Base-by-base conservation (phyloP, 208 protist genomes). In the Acanthamoeba divionensis region DNA sequence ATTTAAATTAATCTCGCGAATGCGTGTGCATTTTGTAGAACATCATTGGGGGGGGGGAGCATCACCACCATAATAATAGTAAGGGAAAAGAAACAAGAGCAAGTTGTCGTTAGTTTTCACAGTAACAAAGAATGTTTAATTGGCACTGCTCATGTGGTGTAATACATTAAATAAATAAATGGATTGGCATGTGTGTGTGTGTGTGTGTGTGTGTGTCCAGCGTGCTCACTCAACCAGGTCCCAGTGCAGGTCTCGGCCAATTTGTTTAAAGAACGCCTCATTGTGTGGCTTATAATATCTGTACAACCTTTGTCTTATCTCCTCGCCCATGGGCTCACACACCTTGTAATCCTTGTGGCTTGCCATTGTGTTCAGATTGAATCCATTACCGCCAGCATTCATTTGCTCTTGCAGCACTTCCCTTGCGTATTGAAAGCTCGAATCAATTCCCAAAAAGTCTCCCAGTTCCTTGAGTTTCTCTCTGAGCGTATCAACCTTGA, bases 321-420 rank as follows among this genome's bases (percentile, higher is more conserved):
- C 26, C 4, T 80, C 71, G 71, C 41, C 71, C 71, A 80, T 80
- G 29, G 4, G 24, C 24, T 13, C 7, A 5, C 24, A 15, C 9
- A 52, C 44, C 44, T 80, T 80, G n/a, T 80, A 80, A 44, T 50
- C 60, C 29, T 47, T 6, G 29, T 15, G 7, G 18, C 6, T 36
- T n/a, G 71, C 36, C 71, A 80, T 80, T 13, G 71, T 80, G 71
- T 80, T 24, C 10, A 80, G 71, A 50, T 24, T 80, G 47, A 80
- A 80, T 0, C 71, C 71, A 24, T 80, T 80, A 1, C 71, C 71
- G 36, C 71, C 71, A 26, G 54, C 26, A 15, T 80, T 80, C 71
- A 80, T 80, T 50, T 57, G 29, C 26, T 80, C 71, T n/a, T 80
- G 48, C 18, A 80, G 24, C n/a, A 80, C 71, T 18, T 80, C 71